Conservation (phyloP, 129 eudicot genomes). For the Helianthus tuberosus region DNA sequence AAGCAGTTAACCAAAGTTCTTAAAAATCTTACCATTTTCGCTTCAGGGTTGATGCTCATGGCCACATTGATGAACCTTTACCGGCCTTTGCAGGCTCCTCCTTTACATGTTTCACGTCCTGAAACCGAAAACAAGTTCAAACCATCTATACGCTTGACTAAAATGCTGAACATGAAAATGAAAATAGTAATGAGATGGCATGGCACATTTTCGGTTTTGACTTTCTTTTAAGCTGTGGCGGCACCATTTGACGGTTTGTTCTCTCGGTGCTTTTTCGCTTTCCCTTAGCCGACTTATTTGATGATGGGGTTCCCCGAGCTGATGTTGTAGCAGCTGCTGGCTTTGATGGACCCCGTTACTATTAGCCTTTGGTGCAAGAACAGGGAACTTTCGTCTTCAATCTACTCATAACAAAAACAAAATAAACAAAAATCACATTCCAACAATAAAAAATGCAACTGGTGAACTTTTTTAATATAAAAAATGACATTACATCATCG, state of each 20-base stretch:
- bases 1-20: too few species aligned
- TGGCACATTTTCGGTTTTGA: constrained; percentile 80
- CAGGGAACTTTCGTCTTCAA: constrained; percentile 88
- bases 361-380: constrained; percentile 67
- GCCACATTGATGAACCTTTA: too few species aligned
- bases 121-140: constrained; percentile 6
- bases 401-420: constrained; percentile 35
- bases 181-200: constrained; percentile 2
- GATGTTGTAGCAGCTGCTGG: constrained; percentile 45
- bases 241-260: constrained; percentile 51
- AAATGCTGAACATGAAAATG: not conserved
- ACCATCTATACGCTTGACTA: not conserved
- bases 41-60: too few species aligned
- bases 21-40: too few species aligned
- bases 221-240: constrained; percentile 72
- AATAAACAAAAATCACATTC: not conserved
- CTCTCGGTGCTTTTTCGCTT: constrained; percentile 76
- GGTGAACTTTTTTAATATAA: not conserved
- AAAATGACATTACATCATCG: constrained; percentile 56
- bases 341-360: constrained; percentile 35
- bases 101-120: too few species aligned
- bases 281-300: constrained; percentile 75
- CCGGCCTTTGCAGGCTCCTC: too few species aligned
- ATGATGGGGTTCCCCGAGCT: constrained; percentile 61
- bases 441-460: not conserved